phyloP scores from a whole-genome alignment of 108 stramenopile species.

The Nitzschia sp. region DNA sequence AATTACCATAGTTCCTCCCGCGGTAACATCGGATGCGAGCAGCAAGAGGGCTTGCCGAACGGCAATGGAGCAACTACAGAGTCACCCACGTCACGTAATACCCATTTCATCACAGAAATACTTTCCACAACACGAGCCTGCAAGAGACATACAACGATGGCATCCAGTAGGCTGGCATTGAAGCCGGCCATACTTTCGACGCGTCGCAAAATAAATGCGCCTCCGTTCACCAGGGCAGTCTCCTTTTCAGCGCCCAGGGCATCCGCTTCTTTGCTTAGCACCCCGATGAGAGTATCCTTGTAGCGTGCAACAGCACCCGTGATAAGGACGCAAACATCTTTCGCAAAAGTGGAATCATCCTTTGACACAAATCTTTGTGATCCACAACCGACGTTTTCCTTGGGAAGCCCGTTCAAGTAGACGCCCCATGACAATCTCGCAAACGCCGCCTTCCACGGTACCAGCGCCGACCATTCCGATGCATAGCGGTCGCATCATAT shows the following conservation, averaged over 20 bases:
- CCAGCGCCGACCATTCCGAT: no score
- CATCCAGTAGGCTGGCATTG: conserved; percentile 30
- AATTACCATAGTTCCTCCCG: conserved; percentile 24
- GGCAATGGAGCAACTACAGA: conserved; percentile 20
- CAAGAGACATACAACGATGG: conserved; percentile 43
- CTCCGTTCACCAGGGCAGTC: conserved; percentile 46
- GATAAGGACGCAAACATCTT: conserved; percentile 41
- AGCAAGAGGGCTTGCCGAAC: conserved; percentile 41
- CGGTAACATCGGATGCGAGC: conserved; percentile 49
- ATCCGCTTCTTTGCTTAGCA: conserved; percentile 59
- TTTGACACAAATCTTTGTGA: no score
- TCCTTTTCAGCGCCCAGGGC: conserved; percentile 43
- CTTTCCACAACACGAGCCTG: conserved; percentile 42
- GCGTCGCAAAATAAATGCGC: conserved; percentile 41
- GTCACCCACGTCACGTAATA: conserved; percentile 43
- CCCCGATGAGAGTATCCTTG: conserved; percentile 46
- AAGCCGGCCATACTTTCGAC: conserved; percentile 38
- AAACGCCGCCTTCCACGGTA: no score
- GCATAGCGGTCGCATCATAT: no score
- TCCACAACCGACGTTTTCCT: no score
- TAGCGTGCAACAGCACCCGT: conserved; percentile 45
- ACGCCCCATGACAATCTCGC: no score
- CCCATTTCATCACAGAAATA: conserved; percentile 57
- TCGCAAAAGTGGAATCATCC: conserved; percentile 45
- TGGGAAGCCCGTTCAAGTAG: no score